phyloP scores from a whole-genome alignment of 768 basidiomycete species.

The Punctularia strigosozonata region DNA sequence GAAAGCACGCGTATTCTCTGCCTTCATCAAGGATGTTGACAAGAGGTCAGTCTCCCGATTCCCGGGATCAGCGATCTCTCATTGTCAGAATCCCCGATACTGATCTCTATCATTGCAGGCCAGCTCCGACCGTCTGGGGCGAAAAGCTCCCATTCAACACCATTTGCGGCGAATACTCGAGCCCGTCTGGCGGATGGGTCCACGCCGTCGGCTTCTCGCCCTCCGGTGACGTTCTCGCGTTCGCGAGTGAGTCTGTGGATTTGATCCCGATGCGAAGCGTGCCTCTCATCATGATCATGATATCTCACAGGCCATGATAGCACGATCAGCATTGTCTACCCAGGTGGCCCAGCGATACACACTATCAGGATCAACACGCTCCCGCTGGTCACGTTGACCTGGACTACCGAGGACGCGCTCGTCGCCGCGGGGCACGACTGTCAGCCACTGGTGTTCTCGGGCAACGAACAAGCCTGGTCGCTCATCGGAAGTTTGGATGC shows the following conservation, averaged over 20 bases:
- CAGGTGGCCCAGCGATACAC: slow-evolving; percentile 60
- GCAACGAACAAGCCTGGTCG: slow-evolving; percentile 68
- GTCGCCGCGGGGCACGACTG: slow-evolving; percentile 97
- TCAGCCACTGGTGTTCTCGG: slow-evolving; percentile 82
- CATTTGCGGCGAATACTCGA: slow-evolving; percentile 86
- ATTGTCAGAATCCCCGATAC: neutral
- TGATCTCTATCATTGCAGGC: slow-evolving; percentile 33
- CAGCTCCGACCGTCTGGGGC: slow-evolving; percentile 89
- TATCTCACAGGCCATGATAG: slow-evolving; percentile 80
- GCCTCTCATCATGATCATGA: slow-evolving; percentile 1
- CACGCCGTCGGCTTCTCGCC: slow-evolving; percentile 95
- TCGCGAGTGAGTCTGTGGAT: slow-evolving; percentile 59
- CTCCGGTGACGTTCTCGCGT: slow-evolving; percentile 88
- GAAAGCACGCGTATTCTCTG: slow-evolving; percentile 96
- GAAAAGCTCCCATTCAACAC: slow-evolving; percentile 97
- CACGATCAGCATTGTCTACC: slow-evolving; percentile 86
- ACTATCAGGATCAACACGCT: slow-evolving; percentile 68
- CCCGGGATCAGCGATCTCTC: neutral
- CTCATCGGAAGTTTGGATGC: slow-evolving; percentile 70
- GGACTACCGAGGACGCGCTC: slow-evolving; percentile 72
- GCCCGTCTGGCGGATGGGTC: slow-evolving; percentile 93
- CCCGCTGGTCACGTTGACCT: slow-evolving; percentile 76
- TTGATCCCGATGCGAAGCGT: neutral
- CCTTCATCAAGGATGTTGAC: slow-evolving; percentile 97
- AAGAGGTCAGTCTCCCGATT: slow-evolving; percentile 44